Evolutionary conservation across 2,329 filamentous ascomycete species (phyloP), one percentile per base, ranked within the genome.

Genomic region (Dactylellina haptotyla): DNA sequence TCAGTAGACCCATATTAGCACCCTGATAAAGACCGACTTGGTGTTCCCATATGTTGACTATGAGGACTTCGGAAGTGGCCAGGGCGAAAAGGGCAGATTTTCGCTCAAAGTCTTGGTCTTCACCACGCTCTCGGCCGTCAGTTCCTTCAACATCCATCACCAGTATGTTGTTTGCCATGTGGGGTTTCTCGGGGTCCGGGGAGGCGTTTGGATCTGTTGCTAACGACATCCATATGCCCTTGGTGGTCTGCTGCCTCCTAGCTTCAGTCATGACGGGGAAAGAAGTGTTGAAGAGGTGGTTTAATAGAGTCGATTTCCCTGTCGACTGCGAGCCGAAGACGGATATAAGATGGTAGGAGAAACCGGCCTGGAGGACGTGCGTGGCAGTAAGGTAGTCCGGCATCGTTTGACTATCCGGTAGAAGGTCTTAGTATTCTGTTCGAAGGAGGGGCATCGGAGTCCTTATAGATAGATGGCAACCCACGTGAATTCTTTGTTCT

Each of bases 71-170:
- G 81, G 94, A 98, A 16, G 95, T 99, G 54, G 95, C 95, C 79
- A 99, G 86, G 57, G 95, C 95, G 82, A 99, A 99, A 18, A 99
- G 86, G 23, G 95, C 95, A 81, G 93, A 97, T 84, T 99, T 99
- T 79, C 95, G 87, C 86, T 99, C 95, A 81, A 99, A 99, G 80
- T 99, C 95, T 82, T 99, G 95, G 80, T 99, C 95, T 82, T 99
- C 95, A 76, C 95, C 95, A 77, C 95, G 87, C 83, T 99, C 95
- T 77, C 95, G 88, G 58, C 95, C 95, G 81, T 99, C 95, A 9
- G 95, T 98, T 77, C 95, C 95, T 82, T 99, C 95, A 45, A 99
- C 95, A 80, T 99, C 95, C 95, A 99, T 99, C 78, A 99, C 95
- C 75, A 99, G 84, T 78, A 99, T 97, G 82, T 99, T 99, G 79